phyloP scores from a whole-genome alignment of 2,329 filamentous ascomycete genomes.

The Ophiocordyceps camponoti-floridani region DNA sequence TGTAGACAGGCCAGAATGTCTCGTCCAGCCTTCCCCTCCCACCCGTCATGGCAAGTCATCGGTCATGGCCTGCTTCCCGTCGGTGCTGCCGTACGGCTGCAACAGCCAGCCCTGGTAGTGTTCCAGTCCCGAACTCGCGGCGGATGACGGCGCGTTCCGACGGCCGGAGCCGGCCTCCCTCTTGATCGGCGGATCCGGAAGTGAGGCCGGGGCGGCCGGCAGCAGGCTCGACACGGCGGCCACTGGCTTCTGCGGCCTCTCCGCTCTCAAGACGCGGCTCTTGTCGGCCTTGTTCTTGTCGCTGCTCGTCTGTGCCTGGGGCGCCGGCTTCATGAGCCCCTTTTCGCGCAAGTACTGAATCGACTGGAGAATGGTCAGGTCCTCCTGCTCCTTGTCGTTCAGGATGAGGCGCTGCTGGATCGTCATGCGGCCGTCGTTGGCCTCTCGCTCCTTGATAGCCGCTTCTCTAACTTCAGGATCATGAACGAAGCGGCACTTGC shows the following conservation, averaged over 20 bases:
- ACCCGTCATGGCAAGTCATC: conserved; percentile 13
- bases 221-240: conserved; percentile 11
- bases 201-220: conserved; percentile 19
- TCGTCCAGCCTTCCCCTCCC: neutral
- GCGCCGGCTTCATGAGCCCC: conserved; percentile 25
- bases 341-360: conserved; percentile 47
- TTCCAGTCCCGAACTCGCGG: conserved; percentile 12
- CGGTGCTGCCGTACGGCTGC: conserved; percentile 17
- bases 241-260: conserved; percentile 1
- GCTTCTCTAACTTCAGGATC: conserved; percentile 44
- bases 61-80: conserved; percentile 12
- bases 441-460: conserved; percentile 43
- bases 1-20: neutral
- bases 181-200: conserved; percentile 17
- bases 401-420: conserved; percentile 46
- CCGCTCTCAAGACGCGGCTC: conserved; percentile 4
- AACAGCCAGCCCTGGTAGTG: conserved; percentile 20
- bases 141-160: conserved; percentile 11
- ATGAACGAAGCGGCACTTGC: conserved; percentile 58
- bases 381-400: conserved; percentile 52
- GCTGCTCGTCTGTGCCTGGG: conserved; percentile 3
- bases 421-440: conserved; percentile 47
- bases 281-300: conserved; percentile 2
- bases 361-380: conserved; percentile 45
- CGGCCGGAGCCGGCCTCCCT: conserved; percentile 13